Evolutionary conservation across 169 alveolate species (phyloP).

Genomic region (Plasmodium cynomolgi): DNA sequence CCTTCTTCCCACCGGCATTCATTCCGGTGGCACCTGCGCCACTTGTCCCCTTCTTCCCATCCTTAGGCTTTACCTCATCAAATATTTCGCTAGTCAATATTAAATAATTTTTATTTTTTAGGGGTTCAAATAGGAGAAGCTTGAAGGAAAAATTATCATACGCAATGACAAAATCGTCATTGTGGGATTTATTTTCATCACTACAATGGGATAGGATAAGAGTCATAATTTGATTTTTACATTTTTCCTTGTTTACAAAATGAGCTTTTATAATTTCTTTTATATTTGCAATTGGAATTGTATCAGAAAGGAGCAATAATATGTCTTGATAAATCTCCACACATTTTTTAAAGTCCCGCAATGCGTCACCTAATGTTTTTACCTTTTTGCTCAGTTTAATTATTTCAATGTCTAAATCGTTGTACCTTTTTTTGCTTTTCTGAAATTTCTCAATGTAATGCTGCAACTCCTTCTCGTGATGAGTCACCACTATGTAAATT

Average conservation of each 20-base stretch:
- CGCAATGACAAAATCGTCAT: slow-evolving; percentile 66
- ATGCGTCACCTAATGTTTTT: slow-evolving; percentile 73
- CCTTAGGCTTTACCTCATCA: slow-evolving; percentile 21
- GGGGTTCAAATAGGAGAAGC: slow-evolving; percentile 30
- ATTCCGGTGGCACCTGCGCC: background rate
- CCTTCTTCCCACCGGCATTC: background rate
- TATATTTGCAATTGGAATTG: slow-evolving; percentile 65
- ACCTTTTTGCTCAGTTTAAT: slow-evolving; percentile 52
- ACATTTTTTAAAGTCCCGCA: slow-evolving; percentile 70
- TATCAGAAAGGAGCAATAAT: slow-evolving; percentile 69
- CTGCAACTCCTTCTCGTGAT: slow-evolving; percentile 59
- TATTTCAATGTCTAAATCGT: slow-evolving; percentile 66
- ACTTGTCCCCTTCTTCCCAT: background rate
- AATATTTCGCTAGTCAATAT: slow-evolving; percentile 37
- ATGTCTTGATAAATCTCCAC: slow-evolving; percentile 43
- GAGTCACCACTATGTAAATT: slow-evolving; percentile 62
- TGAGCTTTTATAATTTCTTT: slow-evolving; percentile 69
- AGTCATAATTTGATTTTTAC: slow-evolving; percentile 72
- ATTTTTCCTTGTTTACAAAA: slow-evolving; percentile 65
- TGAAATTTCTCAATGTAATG: slow-evolving; percentile 59
- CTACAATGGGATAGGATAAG: slow-evolving; percentile 27
- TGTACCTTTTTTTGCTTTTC: slow-evolving; percentile 47
- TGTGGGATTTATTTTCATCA: slow-evolving; percentile 21
- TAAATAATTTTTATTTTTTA: slow-evolving; percentile 62
- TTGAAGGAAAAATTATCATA: slow-evolving; percentile 61